Evolutionary conservation across 2,329 filamentous ascomycete genomes (phyloP).

Genomic region (Exutisphaerella laricina): DNA sequence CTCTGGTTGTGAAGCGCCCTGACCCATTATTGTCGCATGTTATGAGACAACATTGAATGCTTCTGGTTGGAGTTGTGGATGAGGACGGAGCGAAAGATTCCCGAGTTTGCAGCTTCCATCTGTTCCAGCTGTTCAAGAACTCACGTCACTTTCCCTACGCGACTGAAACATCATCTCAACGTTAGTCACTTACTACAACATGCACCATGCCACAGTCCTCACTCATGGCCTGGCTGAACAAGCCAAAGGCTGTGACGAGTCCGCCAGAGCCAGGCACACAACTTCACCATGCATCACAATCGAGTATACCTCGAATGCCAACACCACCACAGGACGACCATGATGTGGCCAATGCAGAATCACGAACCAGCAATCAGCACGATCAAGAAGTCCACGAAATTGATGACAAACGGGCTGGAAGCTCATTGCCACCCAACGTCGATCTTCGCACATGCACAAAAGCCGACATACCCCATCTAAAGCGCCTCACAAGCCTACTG

Average conservation of each 20-base stretch:
- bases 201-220: constrained; percentile 42
- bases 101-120: too few species aligned
- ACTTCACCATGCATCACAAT: background rate
- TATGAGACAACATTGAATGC: background rate
- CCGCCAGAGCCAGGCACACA: constrained; percentile 15
- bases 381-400: too few species aligned
- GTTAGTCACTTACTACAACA: too few species aligned
- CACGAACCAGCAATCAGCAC: too few species aligned
- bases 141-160: background rate
- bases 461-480: constrained; percentile 51
- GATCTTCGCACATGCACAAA: constrained; percentile 49
- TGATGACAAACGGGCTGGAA: too few species aligned
- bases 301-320: background rate
- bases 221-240: constrained; percentile 44
- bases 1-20: constrained; percentile 57
- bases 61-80: too few species aligned
- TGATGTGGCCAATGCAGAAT: background rate
- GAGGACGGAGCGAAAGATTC: too few species aligned
- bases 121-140: too few species aligned
- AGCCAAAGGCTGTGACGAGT: constrained; percentile 35
- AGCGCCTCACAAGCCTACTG: constrained; percentile 53
- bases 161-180: too few species aligned
- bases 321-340: background rate
- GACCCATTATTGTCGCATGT: too few species aligned
- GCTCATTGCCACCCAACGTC: constrained; percentile 43